Evolutionary conservation across 1,284 basidiomycete species (phyloP).

Genomic region (Puccinia triticina): DNA sequence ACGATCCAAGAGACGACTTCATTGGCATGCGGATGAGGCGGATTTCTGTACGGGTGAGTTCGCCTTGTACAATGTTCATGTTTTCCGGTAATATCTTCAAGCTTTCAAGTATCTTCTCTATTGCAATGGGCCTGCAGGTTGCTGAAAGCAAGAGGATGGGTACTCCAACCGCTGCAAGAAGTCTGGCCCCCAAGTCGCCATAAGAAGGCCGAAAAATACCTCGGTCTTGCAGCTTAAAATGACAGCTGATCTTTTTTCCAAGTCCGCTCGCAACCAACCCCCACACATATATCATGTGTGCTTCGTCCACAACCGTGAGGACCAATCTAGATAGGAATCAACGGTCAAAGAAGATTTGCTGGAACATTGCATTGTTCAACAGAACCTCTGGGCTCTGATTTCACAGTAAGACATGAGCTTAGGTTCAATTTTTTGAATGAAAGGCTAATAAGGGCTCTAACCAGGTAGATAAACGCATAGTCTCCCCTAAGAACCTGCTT

Average conservation of each 20-base stretch:
- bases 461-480: too few relatives aligned
- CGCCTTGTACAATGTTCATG: neutral
- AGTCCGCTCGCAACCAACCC: too few relatives aligned
- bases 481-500: too few relatives aligned
- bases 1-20: neutral
- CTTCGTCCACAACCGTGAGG: neutral
- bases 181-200: neutral
- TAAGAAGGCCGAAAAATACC: too few relatives aligned
- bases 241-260: too few relatives aligned
- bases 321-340: constrained; percentile 9
- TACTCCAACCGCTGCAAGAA: too few relatives aligned
- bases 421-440: too few relatives aligned
- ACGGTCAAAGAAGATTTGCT: neutral
- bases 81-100: constrained; percentile 22
- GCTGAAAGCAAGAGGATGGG: constrained; percentile 23
- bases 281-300: too few relatives aligned
- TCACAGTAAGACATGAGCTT: too few relatives aligned
- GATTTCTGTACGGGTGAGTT: constrained; percentile 22
- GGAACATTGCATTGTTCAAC: constrained; percentile 28
- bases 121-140: constrained; percentile 35
- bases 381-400: too few relatives aligned
- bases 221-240: too few relatives aligned
- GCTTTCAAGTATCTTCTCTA: constrained; percentile 3
- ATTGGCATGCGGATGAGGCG: constrained; percentile 11
- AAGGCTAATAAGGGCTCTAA: too few relatives aligned